Percentiles rank a stretch among this genome's conserved stretches.
These are phyloP conservation scores for Dothistroma pini DNA, from an alignment of 2,329 filamentous ascomycete genomes.

Conservation along the genomic window DNA sequence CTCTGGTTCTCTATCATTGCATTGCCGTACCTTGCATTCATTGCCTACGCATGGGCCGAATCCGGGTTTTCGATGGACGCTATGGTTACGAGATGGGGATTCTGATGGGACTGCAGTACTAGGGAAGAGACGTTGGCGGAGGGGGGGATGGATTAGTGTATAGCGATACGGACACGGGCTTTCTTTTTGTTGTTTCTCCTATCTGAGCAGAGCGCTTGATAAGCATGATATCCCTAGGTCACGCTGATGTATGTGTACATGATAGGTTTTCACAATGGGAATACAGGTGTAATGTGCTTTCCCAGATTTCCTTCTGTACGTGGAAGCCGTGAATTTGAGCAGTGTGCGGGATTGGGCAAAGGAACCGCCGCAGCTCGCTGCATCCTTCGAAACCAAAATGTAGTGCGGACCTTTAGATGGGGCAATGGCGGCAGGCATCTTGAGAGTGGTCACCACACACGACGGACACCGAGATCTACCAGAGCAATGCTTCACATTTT, in stretches of 20 bases:
- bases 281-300: too few species aligned
- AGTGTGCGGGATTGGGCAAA: too few species aligned
- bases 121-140: background rate
- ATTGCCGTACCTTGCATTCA: background rate
- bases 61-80: background rate
- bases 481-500: too few species aligned
- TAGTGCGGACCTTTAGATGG: too few species aligned
- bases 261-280: background rate
- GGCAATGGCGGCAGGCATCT: too few species aligned
- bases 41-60: background rate
- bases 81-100: background rate
- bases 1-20: background rate
- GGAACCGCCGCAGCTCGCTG: too few species aligned
- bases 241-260: background rate
- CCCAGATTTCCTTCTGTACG: too few species aligned
- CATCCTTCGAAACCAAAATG: too few species aligned
- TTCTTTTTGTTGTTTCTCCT: background rate
- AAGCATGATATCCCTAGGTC: slow-evolving; percentile 7
- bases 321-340: too few species aligned
- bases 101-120: background rate
- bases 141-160: background rate
- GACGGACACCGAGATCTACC: too few species aligned
- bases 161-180: background rate
- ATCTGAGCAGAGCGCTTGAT: background rate
- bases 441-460: too few species aligned